Percentiles rank a stretch among this genome's conserved stretches.
These are phyloP conservation scores for Boletus rubroflammeus DNA, from an alignment of 768 basidiomycete species.

Conservation along the genomic window DNA sequence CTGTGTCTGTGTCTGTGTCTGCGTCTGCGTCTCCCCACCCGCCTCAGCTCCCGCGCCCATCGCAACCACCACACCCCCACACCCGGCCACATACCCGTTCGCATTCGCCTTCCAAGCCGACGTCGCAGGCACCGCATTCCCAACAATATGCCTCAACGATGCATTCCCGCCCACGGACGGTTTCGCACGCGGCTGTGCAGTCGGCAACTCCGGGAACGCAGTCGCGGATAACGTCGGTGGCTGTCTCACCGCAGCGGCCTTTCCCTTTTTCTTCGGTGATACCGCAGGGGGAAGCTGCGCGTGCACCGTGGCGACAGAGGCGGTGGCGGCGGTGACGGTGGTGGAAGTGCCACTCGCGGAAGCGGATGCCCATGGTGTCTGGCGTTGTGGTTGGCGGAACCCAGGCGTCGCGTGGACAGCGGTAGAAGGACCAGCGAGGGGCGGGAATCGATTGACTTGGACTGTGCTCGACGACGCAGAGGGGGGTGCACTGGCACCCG, in stretches of 20 bases:
- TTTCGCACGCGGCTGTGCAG: constrained; percentile 39
- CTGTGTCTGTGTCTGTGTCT: too few species aligned
- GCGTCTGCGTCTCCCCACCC: not conserved
- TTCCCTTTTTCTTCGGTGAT: constrained; percentile 12
- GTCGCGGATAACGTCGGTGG: constrained; percentile 48
- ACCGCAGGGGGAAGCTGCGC: not conserved
- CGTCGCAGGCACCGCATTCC: constrained; percentile 21
- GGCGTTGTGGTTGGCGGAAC: constrained; percentile 46
- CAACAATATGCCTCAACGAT: constrained; percentile 62
- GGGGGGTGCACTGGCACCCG: constrained; percentile 10
- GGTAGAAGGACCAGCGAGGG: constrained; percentile 18
- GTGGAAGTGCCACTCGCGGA: constrained; percentile 2
- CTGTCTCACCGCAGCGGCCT: not conserved
- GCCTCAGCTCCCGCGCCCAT: not conserved
- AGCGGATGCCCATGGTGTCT: constrained; percentile 57
- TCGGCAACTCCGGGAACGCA: constrained; percentile 70
- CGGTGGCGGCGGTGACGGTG: too few species aligned
- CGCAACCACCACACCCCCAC: not conserved
- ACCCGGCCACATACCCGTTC: not conserved
- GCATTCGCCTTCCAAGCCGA: constrained; percentile 31
- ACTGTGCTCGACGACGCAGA: constrained; percentile 30
- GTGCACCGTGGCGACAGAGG: not conserved
- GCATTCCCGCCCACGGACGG: constrained; percentile 57
- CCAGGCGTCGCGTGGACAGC: not conserved
- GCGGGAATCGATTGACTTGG: constrained; percentile 28